Conservation (phyloP, 495 filamentous ascomycete genomes). For the Talaromyces nanjingensis region DNA sequence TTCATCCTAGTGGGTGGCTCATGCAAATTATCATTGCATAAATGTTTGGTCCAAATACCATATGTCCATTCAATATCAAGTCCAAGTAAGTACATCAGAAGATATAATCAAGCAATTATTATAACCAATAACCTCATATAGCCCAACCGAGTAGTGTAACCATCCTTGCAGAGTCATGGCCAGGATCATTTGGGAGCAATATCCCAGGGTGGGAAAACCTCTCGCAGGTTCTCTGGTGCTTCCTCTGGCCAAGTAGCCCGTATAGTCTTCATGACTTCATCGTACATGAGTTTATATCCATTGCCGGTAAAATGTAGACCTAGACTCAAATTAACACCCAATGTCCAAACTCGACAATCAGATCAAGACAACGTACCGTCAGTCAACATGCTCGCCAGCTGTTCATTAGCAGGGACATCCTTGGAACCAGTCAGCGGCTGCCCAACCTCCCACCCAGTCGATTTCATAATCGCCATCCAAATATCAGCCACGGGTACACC, state of each 20-base stretch:
- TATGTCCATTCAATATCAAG: neutral
- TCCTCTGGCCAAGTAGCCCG: conserved; percentile 51
- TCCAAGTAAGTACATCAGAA: neutral
- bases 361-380: conserved; percentile 46
- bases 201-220: conserved; percentile 49
- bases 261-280: conserved; percentile 48
- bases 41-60: neutral
- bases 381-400: conserved; percentile 44
- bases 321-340: conserved; percentile 17
- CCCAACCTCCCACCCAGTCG: conserved; percentile 55
- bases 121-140: neutral
- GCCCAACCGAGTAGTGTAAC: neutral
- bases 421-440: conserved; percentile 46
- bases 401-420: conserved; percentile 37
- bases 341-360: neutral
- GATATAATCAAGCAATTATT: neutral
- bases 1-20: no score
- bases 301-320: conserved; percentile 58
- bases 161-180: neutral
- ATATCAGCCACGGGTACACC: conserved; percentile 66
- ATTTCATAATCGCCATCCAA: conserved; percentile 63
- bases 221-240: conserved; percentile 41
- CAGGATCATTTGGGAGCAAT: conserved; percentile 33
- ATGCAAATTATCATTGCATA: no score
- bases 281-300: conserved; percentile 54